Base-by-base conservation (phyloP, 192 early-diverging fungal species). In the Coemansia sp. region DNA sequence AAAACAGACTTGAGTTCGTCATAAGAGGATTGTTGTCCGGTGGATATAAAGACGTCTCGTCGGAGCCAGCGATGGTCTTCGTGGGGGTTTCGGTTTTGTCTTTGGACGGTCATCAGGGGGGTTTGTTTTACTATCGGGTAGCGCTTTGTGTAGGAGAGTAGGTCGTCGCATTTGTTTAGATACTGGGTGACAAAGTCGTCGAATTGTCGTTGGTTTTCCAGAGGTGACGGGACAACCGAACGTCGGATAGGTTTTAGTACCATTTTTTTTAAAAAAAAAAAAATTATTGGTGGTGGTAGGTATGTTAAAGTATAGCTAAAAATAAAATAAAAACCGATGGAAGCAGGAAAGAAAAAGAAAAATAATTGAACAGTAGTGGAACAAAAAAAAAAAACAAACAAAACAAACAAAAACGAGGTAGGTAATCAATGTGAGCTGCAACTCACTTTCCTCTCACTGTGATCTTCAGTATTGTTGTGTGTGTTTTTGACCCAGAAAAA, bases 131-230 rank as follows among this genome's bases (percentile, higher is more conserved):
- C 65, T 3, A 63, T 39, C 2, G 79, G 79, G 61, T 76, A 81
- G 20, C 79, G 79, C 37, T 63, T 54, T 0, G 79, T 81, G 65
- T 75, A 81, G 17, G 79, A 75, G 4, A 81, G 60, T 1, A 81
- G 56, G 65, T 81, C 79, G 61, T 81, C 79, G 71, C 79, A 81
- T 67, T 81, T 81, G 79, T 81, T 75, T 5, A 81, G 66, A 39
- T 76, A 81, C 52, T 81, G 79, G 34, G 79, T 81, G 0, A 67
- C 43, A 37, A 81, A 73, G 1, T 81, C 79, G 33, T 81, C 79
- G 15, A 81, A 81, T 15, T 39, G 39, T 9, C 22, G 41, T 35
- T 63, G 22, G 54, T 76, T 62, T 33, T 62, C 60, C 2, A 81
- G 64, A 9, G 79, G 74, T 64, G 79, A 81, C 18, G 79, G 79